Conservation (phyloP, 495 filamentous ascomycete genomes). For the Neurospora sp. region DNA sequence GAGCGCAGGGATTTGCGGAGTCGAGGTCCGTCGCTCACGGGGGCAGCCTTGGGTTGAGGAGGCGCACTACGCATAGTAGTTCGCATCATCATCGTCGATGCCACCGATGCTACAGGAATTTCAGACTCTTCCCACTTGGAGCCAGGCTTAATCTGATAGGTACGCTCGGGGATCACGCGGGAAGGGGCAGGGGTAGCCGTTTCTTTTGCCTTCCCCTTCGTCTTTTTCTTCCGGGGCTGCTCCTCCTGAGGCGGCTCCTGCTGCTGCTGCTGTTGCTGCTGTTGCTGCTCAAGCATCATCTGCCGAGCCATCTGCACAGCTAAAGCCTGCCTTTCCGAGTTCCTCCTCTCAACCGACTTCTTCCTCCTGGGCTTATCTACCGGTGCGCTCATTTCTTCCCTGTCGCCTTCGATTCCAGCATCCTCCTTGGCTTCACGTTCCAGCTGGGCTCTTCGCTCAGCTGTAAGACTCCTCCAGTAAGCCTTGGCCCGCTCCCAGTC, state of each 20-base stretch:
- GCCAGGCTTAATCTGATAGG: constrained; percentile 33
- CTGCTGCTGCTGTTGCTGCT: neutral
- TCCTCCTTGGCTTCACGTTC: constrained; percentile 44
- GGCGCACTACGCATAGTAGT: constrained; percentile 13
- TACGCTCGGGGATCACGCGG: constrained; percentile 16
- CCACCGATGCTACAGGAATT: neutral
- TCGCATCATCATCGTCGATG: constrained; percentile 8
- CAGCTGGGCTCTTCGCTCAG: constrained; percentile 45
- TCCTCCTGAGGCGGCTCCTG: neutral
- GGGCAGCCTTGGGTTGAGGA: neutral
- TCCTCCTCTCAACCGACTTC: constrained; percentile 23
- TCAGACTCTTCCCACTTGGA: constrained; percentile 18
- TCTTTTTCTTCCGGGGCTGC: constrained; percentile 1
- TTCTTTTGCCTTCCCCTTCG: neutral
- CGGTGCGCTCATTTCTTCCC: constrained; percentile 22
- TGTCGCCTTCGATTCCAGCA: constrained; percentile 34
- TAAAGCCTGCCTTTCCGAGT: constrained; percentile 19
- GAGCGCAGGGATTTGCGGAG: constrained; percentile 24
- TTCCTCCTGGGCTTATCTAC: constrained; percentile 29
- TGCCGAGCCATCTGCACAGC: constrained; percentile 19
- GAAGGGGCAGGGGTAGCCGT: neutral
- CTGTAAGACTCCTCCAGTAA: constrained; percentile 54
- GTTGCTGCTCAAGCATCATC: constrained; percentile 10
- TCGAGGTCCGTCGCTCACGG: constrained; percentile 1
- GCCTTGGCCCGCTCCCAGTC: constrained; percentile 54